Evolutionary conservation across 2,329 filamentous ascomycete species (phyloP).

Genomic region (Diaporthe sp.): DNA sequence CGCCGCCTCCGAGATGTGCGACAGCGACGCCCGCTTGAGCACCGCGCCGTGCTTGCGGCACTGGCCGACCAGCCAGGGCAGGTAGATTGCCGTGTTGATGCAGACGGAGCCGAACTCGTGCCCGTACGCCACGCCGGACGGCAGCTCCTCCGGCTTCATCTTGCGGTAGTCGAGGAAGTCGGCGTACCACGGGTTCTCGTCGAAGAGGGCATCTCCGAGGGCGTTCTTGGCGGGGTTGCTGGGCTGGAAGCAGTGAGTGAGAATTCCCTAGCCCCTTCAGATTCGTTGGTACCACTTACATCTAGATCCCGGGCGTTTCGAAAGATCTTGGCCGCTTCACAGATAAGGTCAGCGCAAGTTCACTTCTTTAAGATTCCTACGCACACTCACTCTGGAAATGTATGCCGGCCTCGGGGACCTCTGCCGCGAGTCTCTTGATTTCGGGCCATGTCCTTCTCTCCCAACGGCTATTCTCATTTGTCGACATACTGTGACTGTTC

Average conservation of each 20-base stretch:
- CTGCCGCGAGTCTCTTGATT: conserved; percentile 68
- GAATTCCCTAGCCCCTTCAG: too few relatives aligned
- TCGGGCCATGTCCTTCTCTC: conserved; percentile 76
- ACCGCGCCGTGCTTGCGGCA: conserved; percentile 80
- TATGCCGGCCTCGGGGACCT: conserved; percentile 82
- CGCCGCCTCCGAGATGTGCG: conserved; percentile 81
- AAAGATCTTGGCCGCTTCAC: conserved; percentile 61
- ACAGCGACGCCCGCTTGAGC: conserved; percentile 72
- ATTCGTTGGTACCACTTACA: conserved; percentile 11
- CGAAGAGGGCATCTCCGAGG: conserved; percentile 75
- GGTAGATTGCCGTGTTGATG: conserved; percentile 90
- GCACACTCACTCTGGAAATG: conserved; percentile 75
- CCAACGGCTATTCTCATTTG: conserved; percentile 61
- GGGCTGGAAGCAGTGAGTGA: background rate
- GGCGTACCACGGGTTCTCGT: conserved; percentile 79
- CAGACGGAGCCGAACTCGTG: conserved; percentile 87
- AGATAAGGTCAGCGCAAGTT: background rate
- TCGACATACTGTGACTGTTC: conserved; percentile 56
- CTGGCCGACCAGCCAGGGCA: conserved; percentile 86
- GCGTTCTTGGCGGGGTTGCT: conserved; percentile 47
- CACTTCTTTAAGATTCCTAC: background rate
- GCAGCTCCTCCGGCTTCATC: conserved; percentile 69
- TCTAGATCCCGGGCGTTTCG: conserved; percentile 73
- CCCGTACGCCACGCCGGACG: conserved; percentile 76
- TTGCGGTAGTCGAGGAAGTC: conserved; percentile 78